Evolutionary conservation across 2,329 filamentous ascomycete species (phyloP).

Genomic region (Lojkania enalia): DNA sequence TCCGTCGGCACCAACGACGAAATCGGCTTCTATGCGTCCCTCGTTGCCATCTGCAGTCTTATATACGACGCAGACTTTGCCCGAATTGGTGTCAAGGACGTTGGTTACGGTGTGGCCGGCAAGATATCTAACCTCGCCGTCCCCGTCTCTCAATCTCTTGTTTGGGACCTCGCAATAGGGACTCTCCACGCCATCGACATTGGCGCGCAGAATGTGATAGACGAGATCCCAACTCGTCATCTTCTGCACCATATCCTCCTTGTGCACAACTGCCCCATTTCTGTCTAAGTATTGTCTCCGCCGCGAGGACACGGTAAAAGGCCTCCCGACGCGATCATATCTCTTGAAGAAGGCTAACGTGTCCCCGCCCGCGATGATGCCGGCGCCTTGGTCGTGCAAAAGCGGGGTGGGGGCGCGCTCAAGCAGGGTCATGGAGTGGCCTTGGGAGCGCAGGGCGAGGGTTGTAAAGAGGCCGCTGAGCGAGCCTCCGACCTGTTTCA

Average conservation of each 20-base stretch:
- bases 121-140: slow-evolving; percentile 23
- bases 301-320: slow-evolving; percentile 30
- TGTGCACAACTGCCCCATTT: slow-evolving; percentile 32
- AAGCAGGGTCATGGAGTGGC: slow-evolving; percentile 33
- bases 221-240: slow-evolving; percentile 44
- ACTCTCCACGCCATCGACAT: slow-evolving; percentile 35
- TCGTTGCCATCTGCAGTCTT: slow-evolving; percentile 19
- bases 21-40: slow-evolving; percentile 27
- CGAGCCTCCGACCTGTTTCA: slow-evolving; percentile 33
- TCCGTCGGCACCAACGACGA: slow-evolving; percentile 37
- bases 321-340: slow-evolving; percentile 28
- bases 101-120: slow-evolving; percentile 30
- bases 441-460: slow-evolving; percentile 31
- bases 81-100: slow-evolving; percentile 19
- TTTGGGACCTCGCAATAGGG: slow-evolving; percentile 28
- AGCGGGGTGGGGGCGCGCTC: slow-evolving; percentile 35
- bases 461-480: slow-evolving; percentile 32
- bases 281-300: slow-evolving; percentile 33
- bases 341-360: slow-evolving; percentile 34
- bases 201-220: slow-evolving; percentile 36
- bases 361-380: slow-evolving; percentile 37
- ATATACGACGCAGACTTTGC: slow-evolving; percentile 23
- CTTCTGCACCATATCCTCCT: slow-evolving; percentile 35
- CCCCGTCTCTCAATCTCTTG: slow-evolving; percentile 6
- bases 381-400: slow-evolving; percentile 39